Evolutionary conservation across 805 yeast genomes (phyloP), one percentile per base, ranked within the genome.

Genomic region (Maudiozyma barnettii): DNA sequence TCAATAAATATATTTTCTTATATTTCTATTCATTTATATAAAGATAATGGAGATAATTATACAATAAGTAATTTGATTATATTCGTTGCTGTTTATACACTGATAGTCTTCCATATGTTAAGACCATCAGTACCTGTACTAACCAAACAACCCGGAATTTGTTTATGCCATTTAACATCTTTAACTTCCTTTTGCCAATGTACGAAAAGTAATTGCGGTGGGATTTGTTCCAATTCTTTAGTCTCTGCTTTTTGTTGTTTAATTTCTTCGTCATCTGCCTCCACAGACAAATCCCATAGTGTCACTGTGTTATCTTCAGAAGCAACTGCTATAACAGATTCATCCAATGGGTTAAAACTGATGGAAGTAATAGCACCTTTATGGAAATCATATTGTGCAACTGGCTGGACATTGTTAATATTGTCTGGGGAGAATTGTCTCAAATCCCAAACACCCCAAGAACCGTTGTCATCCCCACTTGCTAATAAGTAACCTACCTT

Each of bases 151-250:
- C 99, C 99, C 2, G 99, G 99, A 47, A 93, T 86, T 71, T 93
- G 98, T 60, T 73, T 80, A 68, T 91, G 96, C 99, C 99, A 93
- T 69, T 95, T 85, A 43, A 91, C 96, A 65, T 93, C 99, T 72
- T 93, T 93, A 46, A 91, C 97, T 60, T 93, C 95, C 58, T 82
- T 81, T 72, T 93, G 99, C 98, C 98, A 93, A 66, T 93, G 99
- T 41, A 91, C 95, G 70, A 93, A 93, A 64, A 93, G 72, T 59
- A 93, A 74, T 68, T 93, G 99, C 20, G 98, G 93, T 16, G 99
- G 99, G 53, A 91, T 86, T 58, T 84, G 95, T 54, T 81, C 82
- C 54, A 93, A 72, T 57, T 90, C 97, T 56, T 77, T 76, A 38
- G 81, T 77, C 58, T 84, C 93, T 48, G 79, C 76, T 57, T 79